Base-by-base conservation (phyloP, 2,329 filamentous ascomycete genomes). In the Sclerotinia spermophila region DNA sequence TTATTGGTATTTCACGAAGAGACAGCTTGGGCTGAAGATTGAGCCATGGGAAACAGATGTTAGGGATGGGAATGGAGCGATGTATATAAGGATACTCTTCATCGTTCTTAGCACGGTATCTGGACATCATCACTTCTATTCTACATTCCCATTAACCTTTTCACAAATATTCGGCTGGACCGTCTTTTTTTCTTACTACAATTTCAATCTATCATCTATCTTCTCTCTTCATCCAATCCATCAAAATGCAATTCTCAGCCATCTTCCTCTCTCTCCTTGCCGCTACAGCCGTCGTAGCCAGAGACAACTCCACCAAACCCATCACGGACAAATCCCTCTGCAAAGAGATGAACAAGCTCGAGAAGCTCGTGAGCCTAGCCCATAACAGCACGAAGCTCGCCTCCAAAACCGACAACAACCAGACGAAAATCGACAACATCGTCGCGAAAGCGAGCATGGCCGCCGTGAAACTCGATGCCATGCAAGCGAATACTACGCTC, bases 401-500 rank as follows among this genome's bases (percentile, higher is more conserved):
- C 27, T 67, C 76, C 64, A 73, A 78, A 58, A 78, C 79, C 65
- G 72, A 81, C 27, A 78, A 78, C 75, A 81, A 83, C 72, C 77
- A 80, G 38, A 82, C 81, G 55, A 78, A 79, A 71, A 78, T 79
- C 15, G 79, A 77, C 15, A 75, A 75, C 27, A 78, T 82, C 74
- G 78, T 82, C 75, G 77, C 79, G 68, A 81, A 81, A 75, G 80
- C 80, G 1, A 75, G 79, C 30, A 69, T 75, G 2, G 77, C 75
- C 4, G 75, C 77, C 5, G 73, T 77, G 27, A 73, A 75, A 70
- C 78, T 82, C 66, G 71, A 75, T 45, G 73, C 77, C 3, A 74
- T 82, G 71, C 67, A 77, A 64, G 71, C 75, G 69, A 83, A 83
- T 75, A 67, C 78, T 19, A 82, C 81, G 5, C 74, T 83, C 30